phyloP scores from a whole-genome alignment of 2,329 filamentous ascomycete species.

The Phyllosticta citribraziliensis region DNA sequence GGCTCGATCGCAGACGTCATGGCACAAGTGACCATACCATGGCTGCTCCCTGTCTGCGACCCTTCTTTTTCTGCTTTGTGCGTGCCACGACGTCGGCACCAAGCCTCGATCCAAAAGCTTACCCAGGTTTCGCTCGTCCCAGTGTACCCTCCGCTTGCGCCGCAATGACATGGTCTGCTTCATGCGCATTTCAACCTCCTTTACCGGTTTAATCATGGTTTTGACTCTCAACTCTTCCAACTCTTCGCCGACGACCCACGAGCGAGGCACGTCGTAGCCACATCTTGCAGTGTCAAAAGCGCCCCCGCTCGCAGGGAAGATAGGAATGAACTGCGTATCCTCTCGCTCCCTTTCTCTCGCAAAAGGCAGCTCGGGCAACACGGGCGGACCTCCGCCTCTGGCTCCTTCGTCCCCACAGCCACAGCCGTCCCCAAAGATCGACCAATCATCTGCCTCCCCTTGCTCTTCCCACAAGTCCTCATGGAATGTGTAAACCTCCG shows the following conservation, averaged over 20 bases:
- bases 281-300: neutral
- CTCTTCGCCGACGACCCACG: neutral
- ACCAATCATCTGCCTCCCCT: neutral
- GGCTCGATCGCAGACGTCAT: too few relatives aligned
- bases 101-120: neutral
- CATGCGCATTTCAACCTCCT: neutral
- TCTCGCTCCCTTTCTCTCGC: neutral
- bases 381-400: neutral
- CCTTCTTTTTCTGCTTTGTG: too few relatives aligned
- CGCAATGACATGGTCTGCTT: slow-evolving; percentile 11
- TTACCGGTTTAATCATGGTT: neutral
- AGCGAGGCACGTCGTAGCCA: neutral
- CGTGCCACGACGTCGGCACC: too few relatives aligned
- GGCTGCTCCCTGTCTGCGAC: too few relatives aligned
- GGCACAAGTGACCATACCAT: too few relatives aligned
- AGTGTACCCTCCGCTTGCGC: slow-evolving; percentile 1
- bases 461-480: neutral
- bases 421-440: neutral
- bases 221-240: neutral
- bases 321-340: neutral
- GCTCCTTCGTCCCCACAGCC: neutral
- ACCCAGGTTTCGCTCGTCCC: neutral
- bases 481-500: neutral
- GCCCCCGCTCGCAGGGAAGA: neutral
- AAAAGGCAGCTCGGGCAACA: neutral